Conservation (phyloP, 176 grass and related monocot genomes). For the Lolium perenne region DNA sequence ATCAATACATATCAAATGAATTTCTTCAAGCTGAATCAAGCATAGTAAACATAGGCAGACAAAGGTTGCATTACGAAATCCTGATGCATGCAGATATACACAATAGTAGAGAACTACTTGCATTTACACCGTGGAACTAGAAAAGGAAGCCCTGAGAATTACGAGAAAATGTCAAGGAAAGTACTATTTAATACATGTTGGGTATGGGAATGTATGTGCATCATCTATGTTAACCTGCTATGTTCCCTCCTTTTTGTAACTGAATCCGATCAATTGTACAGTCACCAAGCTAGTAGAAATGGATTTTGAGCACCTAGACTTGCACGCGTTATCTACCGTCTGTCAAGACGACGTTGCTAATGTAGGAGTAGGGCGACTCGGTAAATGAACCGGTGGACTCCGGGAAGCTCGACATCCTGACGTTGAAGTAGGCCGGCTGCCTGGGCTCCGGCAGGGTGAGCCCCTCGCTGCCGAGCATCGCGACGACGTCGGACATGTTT, state of each 20-base stretch:
- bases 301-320: not conserved
- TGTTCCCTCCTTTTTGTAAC: conserved; percentile 9
- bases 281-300: conserved; percentile 12
- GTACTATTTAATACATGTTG: not conserved
- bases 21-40: no score
- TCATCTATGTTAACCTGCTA: conserved; percentile 34
- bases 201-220: conserved; percentile 9
- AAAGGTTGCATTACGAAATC: no score
- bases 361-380: conserved; percentile 32
- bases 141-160: conserved; percentile 1
- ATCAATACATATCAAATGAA: no score
- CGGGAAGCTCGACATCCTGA: conserved; percentile 42
- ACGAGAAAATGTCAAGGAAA: not conserved
- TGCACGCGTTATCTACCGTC: conserved; percentile 40
- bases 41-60: no score
- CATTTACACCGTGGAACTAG: not conserved
- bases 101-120: no score
- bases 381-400: conserved; percentile 20
- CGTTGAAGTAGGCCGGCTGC: conserved; percentile 63
- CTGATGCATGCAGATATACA: no score
- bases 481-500: conserved; percentile 48
- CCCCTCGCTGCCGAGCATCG: conserved; percentile 56
- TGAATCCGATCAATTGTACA: conserved; percentile 2
- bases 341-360: conserved; percentile 39
- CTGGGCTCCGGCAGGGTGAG: conserved; percentile 47